Evolutionary conservation across 306 rosid species (phyloP).

Genomic region (Dalbergia oliveri): DNA sequence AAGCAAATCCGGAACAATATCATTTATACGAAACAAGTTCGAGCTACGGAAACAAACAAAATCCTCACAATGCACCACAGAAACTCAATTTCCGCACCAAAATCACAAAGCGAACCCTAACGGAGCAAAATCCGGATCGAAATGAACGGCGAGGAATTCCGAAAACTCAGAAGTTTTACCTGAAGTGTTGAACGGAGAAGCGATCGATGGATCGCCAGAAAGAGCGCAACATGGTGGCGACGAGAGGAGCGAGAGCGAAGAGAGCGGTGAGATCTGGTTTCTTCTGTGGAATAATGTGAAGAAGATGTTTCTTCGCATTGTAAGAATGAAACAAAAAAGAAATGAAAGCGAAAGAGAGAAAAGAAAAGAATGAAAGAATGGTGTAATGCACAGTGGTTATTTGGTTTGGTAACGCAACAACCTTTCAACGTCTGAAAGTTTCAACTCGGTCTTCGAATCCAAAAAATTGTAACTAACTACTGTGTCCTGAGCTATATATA

Average conservation of each 20-base stretch:
- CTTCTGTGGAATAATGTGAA: neutral
- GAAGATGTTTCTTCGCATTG: constrained; percentile 43
- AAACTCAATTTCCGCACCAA: neutral
- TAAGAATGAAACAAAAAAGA: neutral
- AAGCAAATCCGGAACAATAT: neutral
- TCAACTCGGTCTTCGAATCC: neutral
- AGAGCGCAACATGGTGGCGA: constrained; percentile 67
- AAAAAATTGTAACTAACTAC: neutral
- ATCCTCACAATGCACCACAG: neutral
- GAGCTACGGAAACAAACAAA: neutral
- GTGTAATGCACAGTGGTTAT: neutral
- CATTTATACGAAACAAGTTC: neutral
- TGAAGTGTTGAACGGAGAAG: constrained; percentile 81
- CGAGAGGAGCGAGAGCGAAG: constrained; percentile 37
- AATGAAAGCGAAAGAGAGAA: neutral
- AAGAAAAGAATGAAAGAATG: constrained; percentile 20
- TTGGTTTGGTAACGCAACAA: constrained; percentile 60
- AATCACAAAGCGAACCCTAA: neutral
- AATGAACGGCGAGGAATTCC: neutral
- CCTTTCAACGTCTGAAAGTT: constrained; percentile 59
- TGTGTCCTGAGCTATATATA: neutral
- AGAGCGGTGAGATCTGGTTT: constrained; percentile 11
- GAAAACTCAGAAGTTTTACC: constrained; percentile 37
- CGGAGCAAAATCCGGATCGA: neutral
- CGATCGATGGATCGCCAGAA: constrained; percentile 89